Evolutionary conservation across 2,329 filamentous ascomycete genomes (phyloP), one percentile per base, ranked within the genome.

Genomic region (Aspergillus intermedius): DNA sequence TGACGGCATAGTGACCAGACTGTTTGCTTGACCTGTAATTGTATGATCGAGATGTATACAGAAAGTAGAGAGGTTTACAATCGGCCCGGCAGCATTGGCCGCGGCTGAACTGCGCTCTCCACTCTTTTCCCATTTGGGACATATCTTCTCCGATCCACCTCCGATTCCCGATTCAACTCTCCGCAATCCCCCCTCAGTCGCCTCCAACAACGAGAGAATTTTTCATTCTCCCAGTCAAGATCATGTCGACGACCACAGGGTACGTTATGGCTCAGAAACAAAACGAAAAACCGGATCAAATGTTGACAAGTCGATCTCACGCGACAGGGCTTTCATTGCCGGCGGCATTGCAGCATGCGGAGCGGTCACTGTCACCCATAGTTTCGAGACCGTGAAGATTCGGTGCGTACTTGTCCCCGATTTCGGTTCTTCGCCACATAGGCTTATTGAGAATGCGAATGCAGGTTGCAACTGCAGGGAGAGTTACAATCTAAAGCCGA

Each of bases 361-460:
- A 65, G 93, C 93, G 56, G 93, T 98, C 49, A 97, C 91, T 37
- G 91, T 94, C 57, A 97, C 93, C 45, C 93, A 98, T 72, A 91
- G 91, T 49, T 97, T 97, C 74, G 93, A 98, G 74, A 97, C 91
- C 10, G 90, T 98, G 68, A 98, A 98, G 81, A 97, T 97, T 67
- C 87, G 91, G 86, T 91, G 77, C 66, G 77, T 28, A 7, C 23
- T 9, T 30, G 10, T 41, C 43, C 25, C 12, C 41, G 42, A 17
- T 22, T 10, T 19, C 40, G 10, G 23, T 23, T 34, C 9, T 25
- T 9, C 6, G 23, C 15, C 39, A 22, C 13, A 23, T 37, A 19
- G 40, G 30, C 12, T 42, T 37, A 52, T 40, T 22, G 10, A 23
- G 5, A 30, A 44, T 51, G 6, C n/a, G 22, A 13, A 15, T 34